Base-by-base conservation (phyloP, 2,329 filamentous ascomycete species). In the Decorospora gaudefroyi region DNA sequence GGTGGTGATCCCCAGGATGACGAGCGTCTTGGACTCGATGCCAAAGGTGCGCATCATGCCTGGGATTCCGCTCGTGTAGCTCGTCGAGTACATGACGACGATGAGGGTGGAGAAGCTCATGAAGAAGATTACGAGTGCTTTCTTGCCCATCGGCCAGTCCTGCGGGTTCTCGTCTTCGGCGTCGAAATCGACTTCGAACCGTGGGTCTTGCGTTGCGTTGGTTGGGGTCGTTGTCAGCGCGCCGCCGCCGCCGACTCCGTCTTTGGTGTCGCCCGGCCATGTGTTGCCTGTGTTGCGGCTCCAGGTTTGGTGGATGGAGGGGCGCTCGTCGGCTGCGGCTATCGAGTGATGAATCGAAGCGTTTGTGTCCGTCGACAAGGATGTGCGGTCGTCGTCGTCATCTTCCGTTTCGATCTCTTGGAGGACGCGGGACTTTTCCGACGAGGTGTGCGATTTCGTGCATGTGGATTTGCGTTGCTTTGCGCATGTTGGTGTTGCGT, bases 1-100 rank as follows among this genome's bases (percentile, higher is more conserved):
- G 0, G 85, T 85, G 0, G 89, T 93, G 30, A 95, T 75, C 4
- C 89, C 89, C 2, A 93, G 73, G 0, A 88, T 87, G 0, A 85
- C 79, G n/a, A 85, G 68, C 0, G 81, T 83, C 22, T 81, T 76
- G 10, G 74, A 77, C 5, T 73, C 64, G 12, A 82, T 75, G 25
- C 77, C 71, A 55, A 90, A 92, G 37, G 88, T 84, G 10, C 76
- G 67, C 60, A 83, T 81, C 68, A 95, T 81, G 0, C 86, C 84
- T 0, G 81, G 78, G 22, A 87, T 81, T 2, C 84, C 85, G 0
- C 84, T 81, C 1, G 88, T 90, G 65, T 93, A 95, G 37, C 82
- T 85, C 0, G 89, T 93, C 32, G 85, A 89, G 63, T 90, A 78
- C 77, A 81, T 75, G 17, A 77, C 50, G 0, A 67, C 65, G 1